Evolutionary conservation across 2,329 filamentous ascomycete species (phyloP), one percentile per base, ranked within the genome.

Genomic region (Exutisphaerella laricina): DNA sequence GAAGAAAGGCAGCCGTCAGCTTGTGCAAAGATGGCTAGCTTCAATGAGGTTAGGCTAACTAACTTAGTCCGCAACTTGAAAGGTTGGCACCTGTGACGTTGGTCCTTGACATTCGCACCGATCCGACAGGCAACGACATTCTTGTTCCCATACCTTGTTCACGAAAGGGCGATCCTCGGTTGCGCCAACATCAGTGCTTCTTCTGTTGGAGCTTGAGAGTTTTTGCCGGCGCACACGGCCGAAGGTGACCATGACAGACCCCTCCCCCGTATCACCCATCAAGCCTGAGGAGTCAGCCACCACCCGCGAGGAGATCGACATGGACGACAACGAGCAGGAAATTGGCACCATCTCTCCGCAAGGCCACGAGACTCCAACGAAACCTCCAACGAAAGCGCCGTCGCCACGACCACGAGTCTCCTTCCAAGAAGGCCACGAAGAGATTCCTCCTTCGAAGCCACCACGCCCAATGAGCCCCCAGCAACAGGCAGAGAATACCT

Each of bases 401-500:
- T 68, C 58, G 49, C 64, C 63, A 39, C 72, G 65, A 55, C 69
- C 64, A 10, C 64, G 64, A 20, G 70, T 72, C 21, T 70, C 67
- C 51, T 73, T 72, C 58, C 66, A 66, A 31, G 68, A 72, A 13
- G 64, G 69, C 8, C 68, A 72, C 48, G 68, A 72, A 39, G 72
- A 72, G 50, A 63, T 62, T 14, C 67, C 82, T 17, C 88, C 88
- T 9, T 76, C 84, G 29, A 94, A 96, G 70, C 89, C 89, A 22
- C 88, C 88, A 23, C 80, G 89, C 46, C 90, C 90, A 34, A 60
- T 87, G 58, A 86, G 79, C 51, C 84, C 92, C 50, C 77, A 83
- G 48, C 83, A 94, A 66, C 85, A 94, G 70, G 88, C 88, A 35
- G 84, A 90, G 66, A 78, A 79, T 57, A 96, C 88, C 3, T 73